These are phyloP conservation scores for Xerocomus brunneocitrinus DNA, from an alignment of 768 basidiomycete species.

Conservation along the genomic window DNA sequence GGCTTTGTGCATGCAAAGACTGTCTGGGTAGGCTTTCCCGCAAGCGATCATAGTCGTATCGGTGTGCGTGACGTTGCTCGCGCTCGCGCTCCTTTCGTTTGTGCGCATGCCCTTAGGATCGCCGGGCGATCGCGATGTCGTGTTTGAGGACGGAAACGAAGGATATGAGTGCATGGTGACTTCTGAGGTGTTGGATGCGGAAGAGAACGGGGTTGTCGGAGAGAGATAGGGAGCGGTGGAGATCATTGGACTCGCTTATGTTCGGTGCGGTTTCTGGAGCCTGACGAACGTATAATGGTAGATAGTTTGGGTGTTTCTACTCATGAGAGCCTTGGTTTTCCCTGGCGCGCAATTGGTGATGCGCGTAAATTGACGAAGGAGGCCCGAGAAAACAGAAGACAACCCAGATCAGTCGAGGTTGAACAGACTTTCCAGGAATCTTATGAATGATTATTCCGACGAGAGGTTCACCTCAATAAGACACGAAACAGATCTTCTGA, in stretches of 20 bases:
- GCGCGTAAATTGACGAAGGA: too few relatives aligned
- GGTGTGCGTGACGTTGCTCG: slow-evolving; percentile 34
- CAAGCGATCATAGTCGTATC: slow-evolving; percentile 65
- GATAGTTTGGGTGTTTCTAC: too few relatives aligned
- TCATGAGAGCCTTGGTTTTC: too few relatives aligned
- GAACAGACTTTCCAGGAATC: too few relatives aligned
- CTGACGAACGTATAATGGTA: too few relatives aligned
- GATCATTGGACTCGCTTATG: not conserved
- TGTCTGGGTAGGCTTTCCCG: slow-evolving; percentile 55
- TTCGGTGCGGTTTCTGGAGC: too few relatives aligned
- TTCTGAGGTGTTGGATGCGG: not conserved
- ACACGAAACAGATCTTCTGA: too few relatives aligned
- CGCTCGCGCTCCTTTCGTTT: slow-evolving; percentile 43
- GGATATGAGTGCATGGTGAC: not conserved
- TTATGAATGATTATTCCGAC: too few relatives aligned
- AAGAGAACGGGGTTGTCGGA: not conserved
- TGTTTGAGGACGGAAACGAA: not conserved
- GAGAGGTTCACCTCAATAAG: too few relatives aligned
- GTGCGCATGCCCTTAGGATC: slow-evolving; percentile 37
- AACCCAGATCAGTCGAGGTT: too few relatives aligned
- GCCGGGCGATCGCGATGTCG: not conserved
- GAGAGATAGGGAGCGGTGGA: not conserved
- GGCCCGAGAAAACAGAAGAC: too few relatives aligned
- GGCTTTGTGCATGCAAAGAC: slow-evolving; percentile 69
- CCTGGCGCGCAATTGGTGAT: too few relatives aligned